phyloP scores from a whole-genome alignment of 148 eudicot species.

The Amaranthus palmeri region DNA sequence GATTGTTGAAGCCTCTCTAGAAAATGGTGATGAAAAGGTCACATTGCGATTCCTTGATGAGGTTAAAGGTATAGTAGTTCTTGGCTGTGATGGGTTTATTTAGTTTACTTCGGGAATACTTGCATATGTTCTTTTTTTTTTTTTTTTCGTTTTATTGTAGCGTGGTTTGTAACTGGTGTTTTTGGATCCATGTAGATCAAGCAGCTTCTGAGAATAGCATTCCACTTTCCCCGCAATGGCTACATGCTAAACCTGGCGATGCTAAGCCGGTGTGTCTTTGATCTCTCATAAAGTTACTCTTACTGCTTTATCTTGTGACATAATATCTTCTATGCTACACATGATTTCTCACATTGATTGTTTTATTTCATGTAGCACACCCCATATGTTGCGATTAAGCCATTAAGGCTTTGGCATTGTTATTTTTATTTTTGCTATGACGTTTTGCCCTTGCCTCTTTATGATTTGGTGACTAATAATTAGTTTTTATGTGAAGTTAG shows the following conservation, averaged over 20 bases:
- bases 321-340: too few relatives aligned
- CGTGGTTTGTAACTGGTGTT: slow-evolving; percentile 1
- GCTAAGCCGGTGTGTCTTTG: slow-evolving; percentile 53
- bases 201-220: slow-evolving; percentile 72
- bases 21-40: slow-evolving; percentile 53
- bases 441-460: too few relatives aligned
- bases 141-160: not conserved
- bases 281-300: not conserved
- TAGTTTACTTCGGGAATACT: not conserved
- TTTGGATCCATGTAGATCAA: slow-evolving; percentile 50
- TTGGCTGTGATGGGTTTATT: not conserved
- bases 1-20: slow-evolving; percentile 32
- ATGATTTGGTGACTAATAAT: too few relatives aligned
- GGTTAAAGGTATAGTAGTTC: slow-evolving; percentile 50
- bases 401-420: too few relatives aligned
- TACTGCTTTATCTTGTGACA: not conserved
- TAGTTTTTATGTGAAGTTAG: too few relatives aligned
- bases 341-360: not conserved
- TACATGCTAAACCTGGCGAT: slow-evolving; percentile 73
- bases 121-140: not conserved
- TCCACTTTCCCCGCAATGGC: slow-evolving; percentile 98
- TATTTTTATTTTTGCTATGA: too few relatives aligned
- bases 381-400: too few relatives aligned
- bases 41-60: slow-evolving; percentile 56
- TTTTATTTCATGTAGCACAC: too few relatives aligned